Evolutionary conservation across 2,329 filamentous ascomycete genomes (phyloP).

Genomic region (Hymenoscyphus occultus): DNA sequence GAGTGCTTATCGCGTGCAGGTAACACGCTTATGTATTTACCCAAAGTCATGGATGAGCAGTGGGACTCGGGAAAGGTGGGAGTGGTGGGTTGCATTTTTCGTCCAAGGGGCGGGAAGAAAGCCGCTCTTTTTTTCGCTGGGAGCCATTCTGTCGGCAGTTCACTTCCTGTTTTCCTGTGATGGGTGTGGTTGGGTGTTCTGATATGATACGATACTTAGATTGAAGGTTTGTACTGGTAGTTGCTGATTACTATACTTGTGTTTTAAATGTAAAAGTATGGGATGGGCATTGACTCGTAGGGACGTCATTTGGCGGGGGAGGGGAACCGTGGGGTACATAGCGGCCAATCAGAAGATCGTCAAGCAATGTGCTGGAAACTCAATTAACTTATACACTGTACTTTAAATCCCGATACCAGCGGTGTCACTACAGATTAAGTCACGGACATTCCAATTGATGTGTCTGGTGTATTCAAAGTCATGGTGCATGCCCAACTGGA

Average conservation of each 20-base stretch:
- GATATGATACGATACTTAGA: not conserved
- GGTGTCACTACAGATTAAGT: too few relatives aligned
- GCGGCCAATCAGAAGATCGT: not conserved
- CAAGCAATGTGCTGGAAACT: not conserved
- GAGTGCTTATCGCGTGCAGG: not conserved
- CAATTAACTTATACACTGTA: not conserved
- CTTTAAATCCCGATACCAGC: too few relatives aligned
- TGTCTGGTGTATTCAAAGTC: too few relatives aligned
- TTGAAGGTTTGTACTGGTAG: not conserved
- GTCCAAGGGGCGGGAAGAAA: not conserved
- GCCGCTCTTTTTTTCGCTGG: not conserved
- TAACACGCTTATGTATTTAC: not conserved
- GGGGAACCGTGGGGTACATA: not conserved
- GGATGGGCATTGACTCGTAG: not conserved
- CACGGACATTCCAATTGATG: too few relatives aligned
- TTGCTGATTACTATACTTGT: not conserved
- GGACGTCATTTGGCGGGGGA: constrained; percentile 10
- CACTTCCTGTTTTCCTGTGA: not conserved
- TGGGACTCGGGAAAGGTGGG: constrained; percentile 4
- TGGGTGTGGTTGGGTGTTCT: not conserved
- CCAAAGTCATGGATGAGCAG: not conserved
- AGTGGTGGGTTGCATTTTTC: not conserved
- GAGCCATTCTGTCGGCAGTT: not conserved
- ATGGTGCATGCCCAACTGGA: too few relatives aligned
- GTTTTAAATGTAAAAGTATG: not conserved